Percentiles rank a stretch among this genome's conserved stretches.
Evolutionary conservation across 345 rosid genomes (phyloP).

Genomic region (Xanthoceras sorbifolium): DNA sequence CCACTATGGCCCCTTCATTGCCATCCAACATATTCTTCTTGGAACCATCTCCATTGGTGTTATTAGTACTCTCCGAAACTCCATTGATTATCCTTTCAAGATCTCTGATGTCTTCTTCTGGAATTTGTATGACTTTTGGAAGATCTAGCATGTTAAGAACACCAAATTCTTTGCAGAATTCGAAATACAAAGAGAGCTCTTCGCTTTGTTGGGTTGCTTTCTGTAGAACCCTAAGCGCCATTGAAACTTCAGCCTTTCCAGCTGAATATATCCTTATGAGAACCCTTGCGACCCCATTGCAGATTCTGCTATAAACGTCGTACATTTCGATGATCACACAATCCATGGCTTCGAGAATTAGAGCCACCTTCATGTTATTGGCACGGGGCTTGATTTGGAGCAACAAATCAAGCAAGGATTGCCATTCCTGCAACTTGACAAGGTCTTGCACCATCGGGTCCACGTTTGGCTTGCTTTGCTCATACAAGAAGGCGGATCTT

Average conservation of each 20-base stretch:
- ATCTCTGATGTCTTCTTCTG: conserved; percentile 46
- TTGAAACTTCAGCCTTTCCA: conserved; percentile 44
- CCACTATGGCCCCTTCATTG: conserved; percentile 18
- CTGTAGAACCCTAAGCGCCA: conserved; percentile 53
- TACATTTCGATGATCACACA: conserved; percentile 60
- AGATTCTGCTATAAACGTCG: conserved; percentile 61
- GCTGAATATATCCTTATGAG: conserved; percentile 39
- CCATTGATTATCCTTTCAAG: conserved; percentile 47
- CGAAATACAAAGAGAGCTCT: conserved; percentile 46
- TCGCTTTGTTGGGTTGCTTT: conserved; percentile 54
- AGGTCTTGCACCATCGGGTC: conserved; percentile 43
- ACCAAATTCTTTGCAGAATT: conserved; percentile 52
- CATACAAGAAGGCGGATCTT: conserved; percentile 41
- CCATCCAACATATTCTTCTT: conserved; percentile 2
- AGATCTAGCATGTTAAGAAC: conserved; percentile 55
- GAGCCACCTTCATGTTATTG: conserved; percentile 39
- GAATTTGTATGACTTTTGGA: conserved; percentile 44
- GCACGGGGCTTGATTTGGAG: conserved; percentile 60
- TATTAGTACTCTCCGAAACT: conserved; percentile 12
- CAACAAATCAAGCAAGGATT: conserved; percentile 57
- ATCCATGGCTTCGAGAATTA: conserved; percentile 78
- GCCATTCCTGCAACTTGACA: conserved; percentile 49
- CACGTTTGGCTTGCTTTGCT: conserved; percentile 24
- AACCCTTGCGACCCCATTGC: conserved; percentile 49
- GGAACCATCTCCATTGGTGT: not conserved